Evolutionary conservation across 208 protist genomes (phyloP), one percentile per base, ranked within the genome.

Genomic region (Trypanosoma conorhini): DNA sequence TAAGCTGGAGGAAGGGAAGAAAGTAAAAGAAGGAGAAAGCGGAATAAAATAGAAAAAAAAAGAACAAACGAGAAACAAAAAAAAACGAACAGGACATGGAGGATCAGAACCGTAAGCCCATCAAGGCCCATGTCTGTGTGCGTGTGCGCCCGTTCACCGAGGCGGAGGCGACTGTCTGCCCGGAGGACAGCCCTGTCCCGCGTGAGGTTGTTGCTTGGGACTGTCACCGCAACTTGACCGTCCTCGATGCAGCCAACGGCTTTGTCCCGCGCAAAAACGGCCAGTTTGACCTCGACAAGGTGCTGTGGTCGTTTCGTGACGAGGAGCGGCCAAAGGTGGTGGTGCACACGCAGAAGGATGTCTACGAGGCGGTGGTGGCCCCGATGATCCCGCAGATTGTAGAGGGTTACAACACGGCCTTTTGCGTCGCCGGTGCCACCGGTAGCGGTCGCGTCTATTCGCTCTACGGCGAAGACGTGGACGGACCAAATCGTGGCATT

Each of bases 381-480:
- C 91, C 87, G 5, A 77, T 82, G 74, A 81, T 93, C 13, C 67
- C 71, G 30, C 69, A 67, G 3, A 92, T 96, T 50, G 70, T 93
- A 12, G 84, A 88, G 30, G 91, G 91, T 57, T 92, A 91, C 76
- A 92, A 74, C 74, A 76, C 87, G 12, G 91, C 91, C 28, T 96
- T 92, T 65, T 85, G 76, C 69, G 74, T 94, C 10, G 77, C 80
- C 30, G 91, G 91, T 42, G 79, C 71, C 5, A 61, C 83, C 26
- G 78, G 78, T 60, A 86, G 78, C 66, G 91, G 91, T 4, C 81
- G 85, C 46, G 58, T 81, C 24, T 91, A 90, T 75, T 90, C 91
- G 5, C 66, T 96, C 44, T 96, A 93, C 79, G 91, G 91, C 55
- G 72, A 81, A 55, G 77, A 84, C 61, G 70, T 84, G 33, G 81